These are phyloP conservation scores for Aureobasidium uvarum DNA, from an alignment of 2,329 filamentous ascomycete genomes.

Conservation along the genomic window DNA sequence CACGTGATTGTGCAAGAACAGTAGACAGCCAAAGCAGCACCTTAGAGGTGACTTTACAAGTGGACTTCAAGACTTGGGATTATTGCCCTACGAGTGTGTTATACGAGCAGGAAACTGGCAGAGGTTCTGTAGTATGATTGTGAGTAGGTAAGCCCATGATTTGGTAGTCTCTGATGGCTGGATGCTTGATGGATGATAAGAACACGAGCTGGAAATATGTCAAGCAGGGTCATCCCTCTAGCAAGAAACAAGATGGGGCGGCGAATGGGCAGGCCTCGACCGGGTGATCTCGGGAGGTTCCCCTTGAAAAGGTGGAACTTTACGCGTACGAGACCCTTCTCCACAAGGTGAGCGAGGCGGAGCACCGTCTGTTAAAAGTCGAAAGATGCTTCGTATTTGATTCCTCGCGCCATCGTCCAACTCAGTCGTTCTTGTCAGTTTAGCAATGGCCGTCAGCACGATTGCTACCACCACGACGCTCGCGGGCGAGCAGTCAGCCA, in stretches of 20 bases:
- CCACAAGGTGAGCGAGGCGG: constrained; percentile 14
- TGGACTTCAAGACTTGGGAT: neutral
- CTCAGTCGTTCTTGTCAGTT: neutral
- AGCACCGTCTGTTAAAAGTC: constrained; percentile 21
- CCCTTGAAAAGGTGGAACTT: constrained; percentile 11
- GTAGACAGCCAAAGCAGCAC: too few species aligned
- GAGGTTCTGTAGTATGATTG: too few species aligned
- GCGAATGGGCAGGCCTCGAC: constrained; percentile 15
- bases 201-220: too few species aligned
- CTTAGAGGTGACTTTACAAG: neutral
- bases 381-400: constrained; percentile 10
- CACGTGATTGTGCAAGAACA: neutral
- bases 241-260: neutral
- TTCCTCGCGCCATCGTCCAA: neutral
- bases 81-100: neutral
- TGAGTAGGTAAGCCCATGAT: neutral
- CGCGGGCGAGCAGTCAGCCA: constrained; percentile 21
- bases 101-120: neutral
- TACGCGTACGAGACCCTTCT: constrained; percentile 21
- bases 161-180: too few species aligned
- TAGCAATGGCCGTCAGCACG: constrained; percentile 14
- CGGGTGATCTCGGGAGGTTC: constrained; percentile 19
- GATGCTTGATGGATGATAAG: too few species aligned
- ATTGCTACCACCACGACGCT: constrained; percentile 21
- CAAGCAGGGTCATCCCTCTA: neutral